These are phyloP conservation scores for Gliomastix tumulicola DNA, from an alignment of 2,329 filamentous ascomycete species.

Conservation along the genomic window DNA sequence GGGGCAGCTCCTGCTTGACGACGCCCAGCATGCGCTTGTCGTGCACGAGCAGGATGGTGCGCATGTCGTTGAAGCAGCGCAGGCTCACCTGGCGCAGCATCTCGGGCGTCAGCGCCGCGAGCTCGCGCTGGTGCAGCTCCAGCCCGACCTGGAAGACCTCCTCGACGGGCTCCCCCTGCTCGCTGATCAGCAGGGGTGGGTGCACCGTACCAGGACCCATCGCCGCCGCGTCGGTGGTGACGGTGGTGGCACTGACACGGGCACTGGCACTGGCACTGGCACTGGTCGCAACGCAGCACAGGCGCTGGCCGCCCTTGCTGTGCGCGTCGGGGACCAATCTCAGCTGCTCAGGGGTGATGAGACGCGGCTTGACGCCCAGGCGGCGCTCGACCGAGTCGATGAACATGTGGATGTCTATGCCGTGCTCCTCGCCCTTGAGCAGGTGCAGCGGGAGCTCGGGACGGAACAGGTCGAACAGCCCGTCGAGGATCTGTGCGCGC, in stretches of 20 bases:
- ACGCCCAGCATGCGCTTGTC: slow-evolving; percentile 35
- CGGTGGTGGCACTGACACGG: slow-evolving; percentile 1
- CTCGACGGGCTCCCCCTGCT: slow-evolving; percentile 18
- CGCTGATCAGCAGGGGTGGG: no score
- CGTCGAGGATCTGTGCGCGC: slow-evolving; percentile 19
- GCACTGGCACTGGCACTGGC: neutral
- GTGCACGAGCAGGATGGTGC: slow-evolving; percentile 29
- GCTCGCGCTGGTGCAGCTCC: slow-evolving; percentile 29
- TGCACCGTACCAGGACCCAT: no score
- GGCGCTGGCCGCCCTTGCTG: slow-evolving; percentile 13
- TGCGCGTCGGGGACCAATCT: slow-evolving; percentile 17
- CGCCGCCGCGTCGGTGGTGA: slow-evolving; percentile 8
- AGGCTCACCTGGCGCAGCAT: slow-evolving; percentile 25
- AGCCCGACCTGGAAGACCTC: slow-evolving; percentile 28
- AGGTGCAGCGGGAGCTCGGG: slow-evolving; percentile 21
- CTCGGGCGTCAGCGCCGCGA: slow-evolving; percentile 18
- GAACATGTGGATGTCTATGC: slow-evolving; percentile 31
- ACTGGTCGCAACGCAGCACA: slow-evolving; percentile 18
- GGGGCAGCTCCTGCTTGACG: slow-evolving; percentile 22
- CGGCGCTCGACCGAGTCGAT: slow-evolving; percentile 16
- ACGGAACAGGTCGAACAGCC: slow-evolving; percentile 21
- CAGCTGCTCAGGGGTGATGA: slow-evolving; percentile 24
- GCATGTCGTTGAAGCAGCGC: slow-evolving; percentile 31
- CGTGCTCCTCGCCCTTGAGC: slow-evolving; percentile 25
- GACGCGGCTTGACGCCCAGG: slow-evolving; percentile 19